Evolutionary conservation across 2,329 filamentous ascomycete species (phyloP).

Genomic region (Verticillium zaregamsianum): DNA sequence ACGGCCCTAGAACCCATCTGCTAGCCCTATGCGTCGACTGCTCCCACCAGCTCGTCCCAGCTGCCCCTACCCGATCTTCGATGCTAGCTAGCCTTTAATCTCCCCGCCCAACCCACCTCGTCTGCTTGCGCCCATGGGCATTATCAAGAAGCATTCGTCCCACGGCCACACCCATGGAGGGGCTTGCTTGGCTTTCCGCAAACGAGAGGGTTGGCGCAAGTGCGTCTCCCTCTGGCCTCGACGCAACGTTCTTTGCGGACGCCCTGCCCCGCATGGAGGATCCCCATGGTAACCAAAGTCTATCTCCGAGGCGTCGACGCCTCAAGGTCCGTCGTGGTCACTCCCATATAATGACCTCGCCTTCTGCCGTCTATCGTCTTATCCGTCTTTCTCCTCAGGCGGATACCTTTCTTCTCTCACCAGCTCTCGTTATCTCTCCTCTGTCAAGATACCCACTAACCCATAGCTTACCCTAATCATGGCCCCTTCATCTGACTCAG

Average conservation of each 20-base stretch:
- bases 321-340: background rate
- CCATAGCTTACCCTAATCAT: background rate
- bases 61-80: background rate
- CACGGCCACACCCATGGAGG: background rate
- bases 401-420: background rate
- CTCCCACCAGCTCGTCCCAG: background rate
- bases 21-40: background rate
- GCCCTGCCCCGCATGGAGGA: background rate
- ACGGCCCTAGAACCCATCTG: background rate
- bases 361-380: background rate
- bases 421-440: background rate
- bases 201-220: background rate
- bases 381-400: background rate
- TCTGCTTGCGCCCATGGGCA: background rate
- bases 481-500: background rate
- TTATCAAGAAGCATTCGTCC: background rate
- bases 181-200: background rate
- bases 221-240: background rate
- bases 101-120: background rate
- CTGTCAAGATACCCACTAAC: background rate
- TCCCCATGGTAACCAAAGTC: background rate
- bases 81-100: background rate
- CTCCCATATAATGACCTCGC: background rate
- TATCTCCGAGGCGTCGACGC: background rate
- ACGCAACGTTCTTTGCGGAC: background rate